Evolutionary conservation across 1,284 basidiomycete genomes (phyloP).

Genomic region (Rhodotorula mucilaginosa): DNA sequence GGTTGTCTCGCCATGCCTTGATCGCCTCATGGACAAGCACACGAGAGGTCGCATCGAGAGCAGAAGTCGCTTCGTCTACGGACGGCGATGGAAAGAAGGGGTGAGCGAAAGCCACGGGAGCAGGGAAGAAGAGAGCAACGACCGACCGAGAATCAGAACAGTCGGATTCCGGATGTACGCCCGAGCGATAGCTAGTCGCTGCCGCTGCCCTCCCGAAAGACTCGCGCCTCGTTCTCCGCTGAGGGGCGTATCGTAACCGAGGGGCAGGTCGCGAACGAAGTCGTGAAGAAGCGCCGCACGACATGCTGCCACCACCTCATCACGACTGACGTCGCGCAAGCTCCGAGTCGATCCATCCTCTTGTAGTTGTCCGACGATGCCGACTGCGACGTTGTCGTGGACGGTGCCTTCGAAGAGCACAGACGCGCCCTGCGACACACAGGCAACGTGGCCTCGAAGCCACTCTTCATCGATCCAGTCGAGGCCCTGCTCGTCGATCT

Average conservation of each 20-base stretch:
- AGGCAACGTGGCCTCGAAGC: slow-evolving; percentile 68
- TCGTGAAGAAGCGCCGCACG: slow-evolving; percentile 83
- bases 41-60: slow-evolving; percentile 83
- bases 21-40: slow-evolving; percentile 85
- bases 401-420: slow-evolving; percentile 78
- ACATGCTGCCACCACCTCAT: slow-evolving; percentile 77
- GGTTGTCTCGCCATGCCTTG: slow-evolving; percentile 73
- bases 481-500: slow-evolving; percentile 78
- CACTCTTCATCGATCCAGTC: slow-evolving; percentile 72
- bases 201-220: slow-evolving; percentile 89
- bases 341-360: slow-evolving; percentile 46
- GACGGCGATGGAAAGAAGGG: not conserved
- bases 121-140: slow-evolving; percentile 9
- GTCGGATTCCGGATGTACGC: slow-evolving; percentile 82
- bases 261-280: slow-evolving; percentile 75
- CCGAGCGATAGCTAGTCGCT: slow-evolving; percentile 85
- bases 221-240: slow-evolving; percentile 67
- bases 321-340: slow-evolving; percentile 57
- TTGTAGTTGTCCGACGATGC: slow-evolving; percentile 57
- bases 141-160: slow-evolving; percentile 83
- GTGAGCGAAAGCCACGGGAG: not conserved
- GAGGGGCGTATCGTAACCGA: slow-evolving; percentile 82
- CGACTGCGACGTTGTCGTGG: slow-evolving; percentile 86
- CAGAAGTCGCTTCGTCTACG: slow-evolving; percentile 91
- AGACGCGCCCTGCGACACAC: slow-evolving; percentile 70